A percentile compares a stretch with the other conserved stretches of the same genome.
Conservation (phyloP, 805 yeast species). For the Candida ipomoeae region DNA sequence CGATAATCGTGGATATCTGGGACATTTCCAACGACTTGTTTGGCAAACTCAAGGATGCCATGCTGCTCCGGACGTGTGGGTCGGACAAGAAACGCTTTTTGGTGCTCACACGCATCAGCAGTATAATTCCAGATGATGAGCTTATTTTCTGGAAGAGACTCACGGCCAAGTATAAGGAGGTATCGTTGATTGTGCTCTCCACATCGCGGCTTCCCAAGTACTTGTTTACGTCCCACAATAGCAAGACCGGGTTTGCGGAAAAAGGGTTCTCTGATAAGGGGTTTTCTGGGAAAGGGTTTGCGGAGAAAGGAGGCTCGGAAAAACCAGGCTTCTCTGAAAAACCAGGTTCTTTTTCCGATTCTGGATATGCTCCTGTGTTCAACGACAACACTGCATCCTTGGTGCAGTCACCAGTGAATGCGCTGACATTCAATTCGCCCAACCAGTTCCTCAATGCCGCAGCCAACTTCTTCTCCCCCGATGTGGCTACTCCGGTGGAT, state of each 20-base stretch:
- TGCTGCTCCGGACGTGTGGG: conserved; percentile 27
- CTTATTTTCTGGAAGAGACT: conserved; percentile 73
- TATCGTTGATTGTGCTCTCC: conserved; percentile 66
- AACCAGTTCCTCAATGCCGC: conserved; percentile 34
- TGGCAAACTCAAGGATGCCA: conserved; percentile 31
- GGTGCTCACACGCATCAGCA: conserved; percentile 65
- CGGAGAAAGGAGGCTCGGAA: too few species aligned
- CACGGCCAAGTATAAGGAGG: conserved; percentile 51
- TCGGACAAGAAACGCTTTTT: conserved; percentile 55
- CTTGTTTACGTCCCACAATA: conserved; percentile 21
- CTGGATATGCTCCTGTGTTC: neutral
- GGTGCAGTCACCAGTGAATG: conserved; percentile 17
- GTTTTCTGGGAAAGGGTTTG: too few species aligned
- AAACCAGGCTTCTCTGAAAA: too few species aligned
- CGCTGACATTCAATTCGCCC: conserved; percentile 33
- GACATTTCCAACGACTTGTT: conserved; percentile 47
- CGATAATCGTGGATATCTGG: conserved; percentile 67
- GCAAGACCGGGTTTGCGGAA: too few species aligned
- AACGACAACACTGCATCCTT: neutral
- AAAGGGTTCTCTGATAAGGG: too few species aligned
- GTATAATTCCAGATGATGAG: conserved; percentile 78
- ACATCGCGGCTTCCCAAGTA: conserved; percentile 57
- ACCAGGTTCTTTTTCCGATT: neutral
- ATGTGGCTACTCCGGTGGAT: conserved; percentile 10
- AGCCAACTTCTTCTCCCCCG: conserved; percentile 33